Percentiles rank a stretch among this genome's conserved stretches.
These are phyloP conservation scores for Pythium brassicae DNA, from an alignment of 352 stramenopile species.

Conservation along the genomic window DNA sequence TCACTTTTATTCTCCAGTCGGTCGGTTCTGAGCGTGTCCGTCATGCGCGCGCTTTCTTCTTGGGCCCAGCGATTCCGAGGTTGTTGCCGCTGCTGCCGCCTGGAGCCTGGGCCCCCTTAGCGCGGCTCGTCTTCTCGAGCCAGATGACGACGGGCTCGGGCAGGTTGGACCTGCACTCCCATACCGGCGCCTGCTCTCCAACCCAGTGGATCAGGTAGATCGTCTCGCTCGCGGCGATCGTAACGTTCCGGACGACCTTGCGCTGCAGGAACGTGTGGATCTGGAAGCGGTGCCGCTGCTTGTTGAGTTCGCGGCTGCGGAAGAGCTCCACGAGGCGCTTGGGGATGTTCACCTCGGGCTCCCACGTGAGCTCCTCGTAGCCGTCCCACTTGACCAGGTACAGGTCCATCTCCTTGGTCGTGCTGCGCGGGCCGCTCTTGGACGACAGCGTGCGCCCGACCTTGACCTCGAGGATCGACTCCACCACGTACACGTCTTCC, in stretches of 20 bases:
- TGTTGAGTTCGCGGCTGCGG: conserved; percentile 40
- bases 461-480: conserved; percentile 70
- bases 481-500: conserved; percentile 70
- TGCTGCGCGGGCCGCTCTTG: conserved; percentile 19
- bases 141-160: conserved; percentile 51
- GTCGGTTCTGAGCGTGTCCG: neutral
- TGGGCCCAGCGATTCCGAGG: conserved; percentile 7
- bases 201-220: conserved; percentile 77
- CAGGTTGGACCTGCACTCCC: conserved; percentile 52
- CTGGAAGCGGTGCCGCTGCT: conserved; percentile 42
- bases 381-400: conserved; percentile 79
- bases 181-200: conserved; percentile 36
- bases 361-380: conserved; percentile 79
- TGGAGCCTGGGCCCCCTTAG: neutral
- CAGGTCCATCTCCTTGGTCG: conserved; percentile 58
- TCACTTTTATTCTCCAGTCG: neutral
- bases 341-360: conserved; percentile 66
- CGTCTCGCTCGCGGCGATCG: conserved; percentile 41
- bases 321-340: conserved; percentile 58
- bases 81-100: neutral
- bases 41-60: conserved; percentile 37
- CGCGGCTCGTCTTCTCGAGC: conserved; percentile 66
- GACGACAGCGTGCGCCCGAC: conserved; percentile 31
- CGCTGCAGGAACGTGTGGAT: conserved; percentile 53
- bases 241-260: conserved; percentile 54